These are phyloP conservation scores for Globisporangium yorkense DNA, from an alignment of 352 stramenopile genomes.

Conservation along the genomic window DNA sequence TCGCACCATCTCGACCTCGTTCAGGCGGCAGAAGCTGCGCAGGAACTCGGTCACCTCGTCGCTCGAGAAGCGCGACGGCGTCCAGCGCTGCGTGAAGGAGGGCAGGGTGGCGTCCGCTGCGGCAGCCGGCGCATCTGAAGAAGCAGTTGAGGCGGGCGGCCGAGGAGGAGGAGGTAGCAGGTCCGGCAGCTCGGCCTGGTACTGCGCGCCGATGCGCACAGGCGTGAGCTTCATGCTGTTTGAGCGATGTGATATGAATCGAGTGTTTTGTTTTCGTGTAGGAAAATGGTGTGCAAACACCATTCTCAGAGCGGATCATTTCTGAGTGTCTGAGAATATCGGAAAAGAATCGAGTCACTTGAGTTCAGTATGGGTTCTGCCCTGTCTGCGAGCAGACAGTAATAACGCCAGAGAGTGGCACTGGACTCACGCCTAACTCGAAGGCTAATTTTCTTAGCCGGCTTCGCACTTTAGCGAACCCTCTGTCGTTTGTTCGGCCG, in stretches of 20 bases:
- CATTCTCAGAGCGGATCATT: too few relatives aligned
- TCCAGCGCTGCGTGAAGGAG: conserved; percentile 32
- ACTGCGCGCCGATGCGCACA: conserved; percentile 25
- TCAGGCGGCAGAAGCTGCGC: conserved; percentile 32
- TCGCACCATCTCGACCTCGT: conserved; percentile 50
- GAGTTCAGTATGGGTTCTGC: too few relatives aligned
- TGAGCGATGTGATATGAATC: neutral
- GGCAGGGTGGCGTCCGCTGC: too few relatives aligned
- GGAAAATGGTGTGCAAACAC: too few relatives aligned
- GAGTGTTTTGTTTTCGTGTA: neutral
- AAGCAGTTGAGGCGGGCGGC: neutral
- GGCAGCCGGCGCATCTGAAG: neutral
- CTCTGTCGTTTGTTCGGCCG: too few relatives aligned
- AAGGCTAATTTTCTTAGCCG: too few relatives aligned
- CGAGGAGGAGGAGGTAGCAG: conserved; percentile 24
- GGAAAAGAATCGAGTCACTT: too few relatives aligned
- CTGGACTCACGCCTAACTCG: too few relatives aligned
- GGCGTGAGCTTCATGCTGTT: conserved; percentile 13
- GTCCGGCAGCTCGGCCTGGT: conserved; percentile 49
- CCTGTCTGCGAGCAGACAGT: too few relatives aligned
- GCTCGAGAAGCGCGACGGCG: conserved; percentile 16
- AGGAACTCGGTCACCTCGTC: conserved; percentile 51
- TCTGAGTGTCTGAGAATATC: too few relatives aligned
- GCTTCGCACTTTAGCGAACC: too few relatives aligned
- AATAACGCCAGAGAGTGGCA: too few relatives aligned